Evolutionary conservation across 306 rosid genomes (phyloP).

Genomic region (Cucurbita pepo): DNA sequence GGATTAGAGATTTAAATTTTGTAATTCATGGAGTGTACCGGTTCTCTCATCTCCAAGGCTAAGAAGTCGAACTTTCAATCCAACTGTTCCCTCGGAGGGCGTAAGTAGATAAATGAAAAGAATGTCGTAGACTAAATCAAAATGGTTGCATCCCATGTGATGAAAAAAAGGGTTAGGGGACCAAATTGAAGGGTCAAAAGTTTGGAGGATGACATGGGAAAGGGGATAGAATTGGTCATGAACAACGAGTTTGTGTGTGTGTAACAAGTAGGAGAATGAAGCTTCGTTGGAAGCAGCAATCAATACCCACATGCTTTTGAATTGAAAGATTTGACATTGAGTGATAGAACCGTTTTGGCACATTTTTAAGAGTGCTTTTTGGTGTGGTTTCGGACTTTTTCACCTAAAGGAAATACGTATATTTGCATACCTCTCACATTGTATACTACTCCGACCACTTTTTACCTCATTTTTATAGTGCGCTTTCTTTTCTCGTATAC

Average conservation of each 20-base stretch:
- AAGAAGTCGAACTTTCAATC: not conserved
- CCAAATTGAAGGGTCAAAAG: not conserved
- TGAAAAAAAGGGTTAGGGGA: not conserved
- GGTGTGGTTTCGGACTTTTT: not conserved
- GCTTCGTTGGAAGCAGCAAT: not conserved
- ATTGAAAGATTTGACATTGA: constrained; percentile 1
- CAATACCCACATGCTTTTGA: not conserved
- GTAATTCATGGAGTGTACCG: too few relatives aligned
- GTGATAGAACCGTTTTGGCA: not conserved
- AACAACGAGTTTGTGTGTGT: not conserved
- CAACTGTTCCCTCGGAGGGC: not conserved
- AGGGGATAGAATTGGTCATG: not conserved
- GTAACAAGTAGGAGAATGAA: not conserved
- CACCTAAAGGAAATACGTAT: not conserved
- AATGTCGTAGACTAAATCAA: not conserved
- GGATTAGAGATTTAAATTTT: not conserved
- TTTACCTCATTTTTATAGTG: not conserved
- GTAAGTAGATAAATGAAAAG: not conserved
- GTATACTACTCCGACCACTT: not conserved
- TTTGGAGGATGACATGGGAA: not conserved
- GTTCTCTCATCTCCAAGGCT: too few relatives aligned
- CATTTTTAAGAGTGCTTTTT: not conserved
- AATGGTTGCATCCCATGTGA: not conserved
- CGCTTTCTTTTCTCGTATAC: not conserved
- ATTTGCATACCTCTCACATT: not conserved